These are phyloP conservation scores for Candolleomyces aberdarensis DNA, from an alignment of 768 basidiomycete genomes.

Conservation along the genomic window DNA sequence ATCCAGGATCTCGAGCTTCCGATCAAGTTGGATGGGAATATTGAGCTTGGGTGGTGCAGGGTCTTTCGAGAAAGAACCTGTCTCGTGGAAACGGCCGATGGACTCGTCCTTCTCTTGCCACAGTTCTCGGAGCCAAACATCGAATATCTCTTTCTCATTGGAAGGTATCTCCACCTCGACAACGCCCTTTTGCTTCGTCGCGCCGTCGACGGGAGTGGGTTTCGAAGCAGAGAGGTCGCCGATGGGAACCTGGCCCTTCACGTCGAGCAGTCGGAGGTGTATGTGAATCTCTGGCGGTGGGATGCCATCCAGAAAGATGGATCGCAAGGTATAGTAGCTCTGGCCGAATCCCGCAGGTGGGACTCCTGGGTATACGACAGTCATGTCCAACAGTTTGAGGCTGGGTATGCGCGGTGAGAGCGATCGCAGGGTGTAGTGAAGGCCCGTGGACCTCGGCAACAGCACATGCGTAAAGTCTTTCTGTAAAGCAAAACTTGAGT, in stretches of 20 bases:
- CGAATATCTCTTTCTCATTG: slow-evolving; percentile 65
- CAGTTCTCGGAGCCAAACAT: slow-evolving; percentile 74
- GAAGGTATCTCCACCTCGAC: slow-evolving; percentile 51
- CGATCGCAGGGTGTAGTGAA: slow-evolving; percentile 81
- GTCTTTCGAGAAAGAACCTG: slow-evolving; percentile 40
- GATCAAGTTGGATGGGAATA: slow-evolving; percentile 59
- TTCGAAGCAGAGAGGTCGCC: slow-evolving; percentile 48
- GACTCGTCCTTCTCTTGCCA: slow-evolving; percentile 86
- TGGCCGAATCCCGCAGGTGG: slow-evolving; percentile 82
- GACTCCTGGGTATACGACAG: slow-evolving; percentile 87
- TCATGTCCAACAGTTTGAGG: slow-evolving; percentile 85
- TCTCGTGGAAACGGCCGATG: slow-evolving; percentile 63
- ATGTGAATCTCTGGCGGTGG: slow-evolving; percentile 86
- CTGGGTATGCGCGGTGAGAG: slow-evolving; percentile 74
- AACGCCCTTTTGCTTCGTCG: slow-evolving; percentile 10
- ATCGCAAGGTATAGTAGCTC: slow-evolving; percentile 83
- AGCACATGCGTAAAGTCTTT: slow-evolving; percentile 77
- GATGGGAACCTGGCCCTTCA: slow-evolving; percentile 64
- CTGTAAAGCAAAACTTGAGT: slow-evolving; percentile 36
- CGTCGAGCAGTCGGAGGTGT: slow-evolving; percentile 79
- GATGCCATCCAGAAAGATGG: slow-evolving; percentile 78
- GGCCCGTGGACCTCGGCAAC: slow-evolving; percentile 89
- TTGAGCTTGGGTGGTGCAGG: slow-evolving; percentile 31
- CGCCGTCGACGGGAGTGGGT: not conserved
- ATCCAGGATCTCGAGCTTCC: slow-evolving; percentile 53